phyloP scores from a whole-genome alignment of 306 rosid genomes.

The Sicyos baderoa region DNA sequence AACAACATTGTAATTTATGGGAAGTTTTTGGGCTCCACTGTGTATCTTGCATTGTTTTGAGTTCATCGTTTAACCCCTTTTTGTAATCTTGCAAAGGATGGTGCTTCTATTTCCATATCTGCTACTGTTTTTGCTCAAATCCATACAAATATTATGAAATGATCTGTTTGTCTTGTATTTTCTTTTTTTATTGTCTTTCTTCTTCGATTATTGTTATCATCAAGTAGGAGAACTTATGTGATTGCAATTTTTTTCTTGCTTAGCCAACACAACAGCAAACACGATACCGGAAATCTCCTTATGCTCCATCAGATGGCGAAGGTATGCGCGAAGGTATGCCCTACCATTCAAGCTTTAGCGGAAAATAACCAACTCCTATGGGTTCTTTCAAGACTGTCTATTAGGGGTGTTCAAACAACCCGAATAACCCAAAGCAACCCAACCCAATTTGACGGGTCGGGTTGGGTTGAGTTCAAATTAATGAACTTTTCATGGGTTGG shows the following conservation, averaged over 20 bases:
- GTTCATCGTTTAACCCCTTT: too few species aligned
- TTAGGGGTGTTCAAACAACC: too few species aligned
- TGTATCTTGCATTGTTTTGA: too few species aligned
- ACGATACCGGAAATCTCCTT: slow-evolving; percentile 83
- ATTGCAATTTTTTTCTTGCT: neutral
- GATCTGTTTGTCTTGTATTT: slow-evolving; percentile 3
- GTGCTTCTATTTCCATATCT: neutral
- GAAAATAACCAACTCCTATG: neutral
- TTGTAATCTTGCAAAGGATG: neutral
- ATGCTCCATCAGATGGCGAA: slow-evolving; percentile 72
- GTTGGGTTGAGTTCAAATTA: too few species aligned
- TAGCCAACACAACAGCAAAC: slow-evolving; percentile 97
- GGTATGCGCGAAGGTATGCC: slow-evolving; percentile 66
- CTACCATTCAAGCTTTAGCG: neutral
- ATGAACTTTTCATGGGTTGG: too few species aligned
- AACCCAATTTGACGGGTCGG: too few species aligned
- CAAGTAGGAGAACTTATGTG: slow-evolving; percentile 6
- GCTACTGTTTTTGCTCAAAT: neutral
- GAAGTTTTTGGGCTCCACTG: too few species aligned
- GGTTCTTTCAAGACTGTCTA: neutral
- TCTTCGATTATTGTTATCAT: neutral
- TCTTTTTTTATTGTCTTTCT: neutral
- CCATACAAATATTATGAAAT: neutral
- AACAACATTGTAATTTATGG: slow-evolving; percentile 6
- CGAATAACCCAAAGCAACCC: too few species aligned